Percentiles rank a stretch among this genome's conserved stretches.
phyloP scores from a whole-genome alignment of 2,329 filamentous ascomycete species.

The Penicillium oxalicum region DNA sequence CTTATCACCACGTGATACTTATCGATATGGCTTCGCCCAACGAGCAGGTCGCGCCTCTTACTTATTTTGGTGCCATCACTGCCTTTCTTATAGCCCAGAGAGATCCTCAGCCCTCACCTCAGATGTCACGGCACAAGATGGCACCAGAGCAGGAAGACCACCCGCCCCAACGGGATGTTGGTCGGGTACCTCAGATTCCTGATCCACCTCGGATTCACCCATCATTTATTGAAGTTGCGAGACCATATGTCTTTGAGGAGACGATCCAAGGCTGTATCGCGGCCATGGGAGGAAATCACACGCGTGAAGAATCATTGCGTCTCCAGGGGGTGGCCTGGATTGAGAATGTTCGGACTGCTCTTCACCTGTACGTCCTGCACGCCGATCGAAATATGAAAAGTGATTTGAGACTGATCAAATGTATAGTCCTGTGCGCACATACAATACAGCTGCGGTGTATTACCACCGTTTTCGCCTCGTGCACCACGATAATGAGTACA shows the following conservation, averaged over 20 bases:
- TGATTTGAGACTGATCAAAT: slow-evolving; percentile 1
- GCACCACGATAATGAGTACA: slow-evolving; percentile 80
- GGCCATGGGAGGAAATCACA: slow-evolving; percentile 64
- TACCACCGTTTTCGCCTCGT: slow-evolving; percentile 89
- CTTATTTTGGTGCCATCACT: background rate
- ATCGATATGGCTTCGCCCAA: background rate
- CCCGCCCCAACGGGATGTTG: slow-evolving; percentile 7
- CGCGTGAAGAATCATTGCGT: slow-evolving; percentile 72
- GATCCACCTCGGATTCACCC: slow-evolving; percentile 50
- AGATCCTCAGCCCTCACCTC: background rate
- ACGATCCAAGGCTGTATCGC: slow-evolving; percentile 68
- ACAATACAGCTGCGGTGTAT: slow-evolving; percentile 83
- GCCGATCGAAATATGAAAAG: background rate
- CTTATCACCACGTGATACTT: slow-evolving; percentile 12
- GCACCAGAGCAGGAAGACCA: slow-evolving; percentile 18
- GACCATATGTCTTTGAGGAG: slow-evolving; percentile 77
- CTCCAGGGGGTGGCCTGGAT: slow-evolving; percentile 86
- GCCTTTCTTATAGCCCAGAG: background rate
- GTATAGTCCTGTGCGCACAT: slow-evolving; percentile 75
- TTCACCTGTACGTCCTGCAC: slow-evolving; percentile 62
- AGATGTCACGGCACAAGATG: slow-evolving; percentile 12
- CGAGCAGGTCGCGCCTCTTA: too few species aligned
- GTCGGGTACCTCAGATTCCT: slow-evolving; percentile 9
- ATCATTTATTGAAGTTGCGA: slow-evolving; percentile 58
- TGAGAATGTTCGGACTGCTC: slow-evolving; percentile 69